phyloP scores from a whole-genome alignment of 2,329 filamentous ascomycete genomes.

The Botrytis fragariae region DNA sequence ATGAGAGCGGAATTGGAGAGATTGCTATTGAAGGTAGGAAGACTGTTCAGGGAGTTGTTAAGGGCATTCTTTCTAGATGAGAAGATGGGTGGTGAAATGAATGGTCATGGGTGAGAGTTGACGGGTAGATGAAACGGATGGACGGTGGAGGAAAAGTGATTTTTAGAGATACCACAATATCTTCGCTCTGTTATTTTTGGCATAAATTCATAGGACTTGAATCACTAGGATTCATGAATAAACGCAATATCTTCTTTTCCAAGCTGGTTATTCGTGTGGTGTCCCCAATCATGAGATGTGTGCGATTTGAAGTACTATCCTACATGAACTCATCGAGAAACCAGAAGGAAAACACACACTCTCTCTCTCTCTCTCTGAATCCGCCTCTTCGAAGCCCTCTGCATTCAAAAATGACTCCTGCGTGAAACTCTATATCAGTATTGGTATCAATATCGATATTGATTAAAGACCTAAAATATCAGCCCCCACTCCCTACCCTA shows the following conservation, averaged over 20 bases:
- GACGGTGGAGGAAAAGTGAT: neutral
- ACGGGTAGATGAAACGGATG: neutral
- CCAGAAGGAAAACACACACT: neutral
- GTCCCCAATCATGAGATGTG: neutral
- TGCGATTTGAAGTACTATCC: neutral
- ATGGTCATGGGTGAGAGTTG: neutral
- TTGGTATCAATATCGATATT: neutral
- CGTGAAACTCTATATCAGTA: neutral
- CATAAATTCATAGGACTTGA: neutral
- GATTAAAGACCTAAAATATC: neutral
- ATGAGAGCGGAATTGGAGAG: slow-evolving; percentile 36
- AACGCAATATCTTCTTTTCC: neutral
- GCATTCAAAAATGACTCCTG: neutral
- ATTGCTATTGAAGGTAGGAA: slow-evolving; percentile 32
- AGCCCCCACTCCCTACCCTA: neutral
- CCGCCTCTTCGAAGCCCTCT: neutral
- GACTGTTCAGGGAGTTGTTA: slow-evolving; percentile 36
- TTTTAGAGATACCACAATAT: neutral
- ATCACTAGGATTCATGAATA: neutral
- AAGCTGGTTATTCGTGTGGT: neutral
- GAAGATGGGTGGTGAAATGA: neutral
- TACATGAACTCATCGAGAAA: neutral
- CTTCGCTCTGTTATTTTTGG: neutral
- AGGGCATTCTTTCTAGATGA: slow-evolving; percentile 33
- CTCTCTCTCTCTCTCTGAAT: neutral